A percentile compares a stretch with the other conserved stretches of the same genome.
phyloP scores from a whole-genome alignment of 495 filamentous ascomycete species.

The Daldinia vernicosa region DNA sequence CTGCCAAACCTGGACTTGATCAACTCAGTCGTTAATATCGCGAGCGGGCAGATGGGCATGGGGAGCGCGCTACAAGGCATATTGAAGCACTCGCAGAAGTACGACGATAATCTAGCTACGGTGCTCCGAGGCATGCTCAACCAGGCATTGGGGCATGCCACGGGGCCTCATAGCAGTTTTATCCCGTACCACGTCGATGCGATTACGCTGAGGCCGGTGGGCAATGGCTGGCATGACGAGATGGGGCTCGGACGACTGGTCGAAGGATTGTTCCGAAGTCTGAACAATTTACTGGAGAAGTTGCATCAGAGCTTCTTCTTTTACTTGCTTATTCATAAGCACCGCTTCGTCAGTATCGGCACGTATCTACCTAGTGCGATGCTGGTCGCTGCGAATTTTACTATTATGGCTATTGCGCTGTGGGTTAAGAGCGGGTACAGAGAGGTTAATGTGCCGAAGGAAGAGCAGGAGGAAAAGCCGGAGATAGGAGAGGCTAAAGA shows the following conservation, averaged over 20 bases:
- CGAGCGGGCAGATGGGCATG: conserved; percentile 92
- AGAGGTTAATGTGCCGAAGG: conserved; percentile 20
- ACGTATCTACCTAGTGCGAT: conserved; percentile 97
- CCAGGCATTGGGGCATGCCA: conserved; percentile 88
- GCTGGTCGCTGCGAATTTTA: conserved; percentile 93
- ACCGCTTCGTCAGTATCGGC: conserved; percentile 96
- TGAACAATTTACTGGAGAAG: conserved; percentile 97
- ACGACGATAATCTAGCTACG: conserved; percentile 82
- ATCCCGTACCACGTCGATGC: conserved; percentile 99
- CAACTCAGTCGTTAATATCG: conserved; percentile 90
- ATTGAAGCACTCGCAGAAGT: conserved; percentile 83
- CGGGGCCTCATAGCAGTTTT: conserved; percentile 91
- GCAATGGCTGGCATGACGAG: conserved; percentile 95
- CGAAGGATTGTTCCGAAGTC: conserved; percentile 85
- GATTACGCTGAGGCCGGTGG: conserved; percentile 88
- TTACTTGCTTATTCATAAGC: conserved; percentile 88
- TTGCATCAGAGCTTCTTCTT: conserved; percentile 99
- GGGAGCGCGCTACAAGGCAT: conserved; percentile 83
- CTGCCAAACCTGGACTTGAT: conserved; percentile 94
- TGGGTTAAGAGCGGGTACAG: conserved; percentile 85
- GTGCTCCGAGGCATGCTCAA: conserved; percentile 94
- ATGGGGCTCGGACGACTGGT: conserved; percentile 91
- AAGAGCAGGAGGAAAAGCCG: conserved; percentile 17
- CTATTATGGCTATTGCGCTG: conserved; percentile 89
- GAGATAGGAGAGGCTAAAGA: conserved; percentile 18